Conservation (phyloP, 225 moss, liverwort and hornwort genomes). For the Lunularia cruciata region DNA sequence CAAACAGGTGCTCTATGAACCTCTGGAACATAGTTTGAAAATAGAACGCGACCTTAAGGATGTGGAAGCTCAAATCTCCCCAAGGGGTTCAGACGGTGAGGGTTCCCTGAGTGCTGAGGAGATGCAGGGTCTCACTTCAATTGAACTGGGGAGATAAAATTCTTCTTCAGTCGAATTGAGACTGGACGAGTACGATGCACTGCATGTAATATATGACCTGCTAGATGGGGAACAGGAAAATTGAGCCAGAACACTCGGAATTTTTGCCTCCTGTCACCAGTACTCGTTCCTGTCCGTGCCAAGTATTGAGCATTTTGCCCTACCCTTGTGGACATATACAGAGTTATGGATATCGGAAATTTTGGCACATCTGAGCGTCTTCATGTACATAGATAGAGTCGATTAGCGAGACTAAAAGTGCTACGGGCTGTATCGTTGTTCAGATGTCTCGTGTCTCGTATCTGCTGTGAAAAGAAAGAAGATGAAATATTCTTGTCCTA, state of each 20-base stretch:
- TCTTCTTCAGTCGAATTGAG: neutral
- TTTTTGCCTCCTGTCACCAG: neutral
- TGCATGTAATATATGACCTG: no score
- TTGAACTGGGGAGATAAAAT: conserved; percentile 31
- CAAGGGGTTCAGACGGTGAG: conserved; percentile 32
- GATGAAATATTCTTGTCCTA: no score
- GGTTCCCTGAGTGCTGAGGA: conserved; percentile 29
- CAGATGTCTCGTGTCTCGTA: neutral
- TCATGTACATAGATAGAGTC: neutral
- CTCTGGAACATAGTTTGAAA: conserved; percentile 29
- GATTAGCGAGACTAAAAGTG: neutral
- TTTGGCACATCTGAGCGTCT: neutral
- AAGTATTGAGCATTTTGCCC: neutral
- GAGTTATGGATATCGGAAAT: neutral
- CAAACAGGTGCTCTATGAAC: conserved; percentile 35
- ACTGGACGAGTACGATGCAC: neutral
- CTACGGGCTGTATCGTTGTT: neutral
- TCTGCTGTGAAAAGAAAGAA: no score
- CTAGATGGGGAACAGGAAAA: neutral
- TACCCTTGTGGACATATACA: neutral
- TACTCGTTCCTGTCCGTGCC: neutral
- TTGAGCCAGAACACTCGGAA: neutral
- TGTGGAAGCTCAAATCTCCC: conserved; percentile 34
- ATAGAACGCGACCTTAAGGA: conserved; percentile 12
- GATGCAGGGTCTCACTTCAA: conserved; percentile 36